Base-by-base conservation (phyloP, 2,329 filamentous ascomycete genomes). In the Aciculosporium take region DNA sequence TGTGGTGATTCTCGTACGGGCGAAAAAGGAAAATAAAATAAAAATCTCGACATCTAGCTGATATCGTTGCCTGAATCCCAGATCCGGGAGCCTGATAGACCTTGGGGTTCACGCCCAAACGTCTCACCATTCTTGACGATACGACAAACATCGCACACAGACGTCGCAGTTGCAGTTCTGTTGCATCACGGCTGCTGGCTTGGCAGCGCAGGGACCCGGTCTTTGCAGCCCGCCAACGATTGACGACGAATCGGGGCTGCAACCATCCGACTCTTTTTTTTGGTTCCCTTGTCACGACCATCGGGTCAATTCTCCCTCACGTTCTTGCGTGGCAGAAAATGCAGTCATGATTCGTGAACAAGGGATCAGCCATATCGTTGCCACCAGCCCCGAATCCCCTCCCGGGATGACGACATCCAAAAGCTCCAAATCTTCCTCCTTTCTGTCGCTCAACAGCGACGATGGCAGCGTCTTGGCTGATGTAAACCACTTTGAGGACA, bases 401-500 rank as follows among this genome's bases (percentile, higher is more conserved):
- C 60, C 60, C 40, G 84, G 85, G 53, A 77, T 94, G 64, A 85
- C 82, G 37, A 63, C 67, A 50, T 93, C 85, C 46, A 93, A 89
- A 61, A 91, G 85, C 47, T 94, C 85, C 49, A 93, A 91, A 62
- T 87, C 86, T 23, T 93, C 85, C 5, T 94, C 86, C 38, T 83
- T 89, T 54, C 81, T 81, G 51, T 94, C 87, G 29, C 79, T 82
- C 43, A 79, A 75, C 46, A 81, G 79, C 53, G 81, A 86, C 53
- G 83, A 84, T 51, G 77, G 80, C 54, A 75, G 71, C 50, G 71
- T 78, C 39, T 66, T 84, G 35, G 71, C 77, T 40, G 84, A 94
- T 55, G 74, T 81, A 44, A 79, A 77, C 48, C 79, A 95, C 58
- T 95, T 95, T 53, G 89, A 96, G 59, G 89, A 95, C 49, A 94